Base-by-base conservation (phyloP, 257 asterid species). In the Salvia miltiorrhiza region DNA sequence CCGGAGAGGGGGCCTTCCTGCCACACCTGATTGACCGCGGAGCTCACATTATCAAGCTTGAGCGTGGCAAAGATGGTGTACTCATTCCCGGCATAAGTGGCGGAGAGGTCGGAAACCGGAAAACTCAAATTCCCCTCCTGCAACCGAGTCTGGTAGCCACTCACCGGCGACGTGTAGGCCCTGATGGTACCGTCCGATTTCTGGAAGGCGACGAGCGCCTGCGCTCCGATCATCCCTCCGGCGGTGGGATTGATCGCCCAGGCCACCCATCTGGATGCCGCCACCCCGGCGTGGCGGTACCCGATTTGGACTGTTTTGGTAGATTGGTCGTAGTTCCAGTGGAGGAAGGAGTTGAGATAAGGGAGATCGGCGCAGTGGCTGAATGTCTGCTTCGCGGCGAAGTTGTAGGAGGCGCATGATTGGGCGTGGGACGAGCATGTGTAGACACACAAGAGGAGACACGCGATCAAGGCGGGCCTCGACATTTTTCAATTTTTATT, bases 1-100 rank as follows among this genome's bases (percentile, higher is more conserved):
- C 86, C 85, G 5, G 96, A 90, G 66, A 90, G 45, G 1, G 97
- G 95, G 9, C 97, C 98, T 16, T 85, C 90, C 72, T 93, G 98
- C 98, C 98, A 93, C n/a, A 88, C 85, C 63, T 93, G 98, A 70
- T 88, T 90, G 26, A 90, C 71, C 11, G 78, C 67, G 5, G 88
- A 75, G 78, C 85, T 86, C 1, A 79, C 50, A 21, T 84, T 79
- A 14, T 77, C 90, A 24, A 90, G 87, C 56, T 64, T 81, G 28
- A 93, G 64, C 0, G 86, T 88, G 4, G 96, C 97, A 62, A 81
- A 93, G 26, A 90, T 83, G 75, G 69, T 75, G 72, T 77, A 76
- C 23, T 88, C 97, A 6, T 78, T 84, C n/a, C 75, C 76, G 0
- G 79, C 62, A 41, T 79, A 85, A 0, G 86, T 84, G 12, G 97